Evolutionary conservation across 2,329 filamentous ascomycete species (phyloP), one percentile per base, ranked within the genome.

Genomic region (Hypoxylon sp.): DNA sequence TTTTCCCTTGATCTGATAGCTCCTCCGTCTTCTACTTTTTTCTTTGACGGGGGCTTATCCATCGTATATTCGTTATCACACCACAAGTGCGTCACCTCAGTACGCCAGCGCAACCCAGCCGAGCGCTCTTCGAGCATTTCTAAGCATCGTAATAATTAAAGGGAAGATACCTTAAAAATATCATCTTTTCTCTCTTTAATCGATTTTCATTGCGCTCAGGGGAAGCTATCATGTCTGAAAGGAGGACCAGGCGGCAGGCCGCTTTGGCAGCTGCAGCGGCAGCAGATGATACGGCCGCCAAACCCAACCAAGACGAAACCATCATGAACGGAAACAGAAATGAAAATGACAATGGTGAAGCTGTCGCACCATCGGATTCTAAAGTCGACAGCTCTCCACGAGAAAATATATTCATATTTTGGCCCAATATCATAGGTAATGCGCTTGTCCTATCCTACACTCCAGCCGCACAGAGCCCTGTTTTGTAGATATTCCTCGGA

Each of bases 331-430:
- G 83, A 67, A 86, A 86, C 71, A 82, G 80, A 63, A 69, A 67
- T 17, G 62, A 48, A 53, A 54, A 63, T 47, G 81, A 51, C 51
- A 61, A 67, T 47, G 81, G 51, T 39, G 47, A 61, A 26, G 79
- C 57, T 76, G 80, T 70, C 47, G 26, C 48, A 14, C 44, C 60
- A 58, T 74, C 79, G 55, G 72, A 75, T 24, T 62, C 78, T 68
- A 76, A 78, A 67, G 75, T 74, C 58, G 78, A 80, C 67, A 82
- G 77, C 53, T 72, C 80, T 52, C 81, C 73, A 9, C 78, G 81
- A 46, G 92, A 94, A 81, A 95, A 95, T 79, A 91, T 95, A 71
- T 95, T 94, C 73, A 80, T 94, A 33, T 94, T 95, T 81, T 90
- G 88, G 81, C 92, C 93, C 31, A 95, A 95, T 76, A 84, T 95